A percentile compares a stretch with the other conserved stretches of the same genome.
phyloP scores from a whole-genome alignment of 257 asterid species.

The Nicotiana tabacum region DNA sequence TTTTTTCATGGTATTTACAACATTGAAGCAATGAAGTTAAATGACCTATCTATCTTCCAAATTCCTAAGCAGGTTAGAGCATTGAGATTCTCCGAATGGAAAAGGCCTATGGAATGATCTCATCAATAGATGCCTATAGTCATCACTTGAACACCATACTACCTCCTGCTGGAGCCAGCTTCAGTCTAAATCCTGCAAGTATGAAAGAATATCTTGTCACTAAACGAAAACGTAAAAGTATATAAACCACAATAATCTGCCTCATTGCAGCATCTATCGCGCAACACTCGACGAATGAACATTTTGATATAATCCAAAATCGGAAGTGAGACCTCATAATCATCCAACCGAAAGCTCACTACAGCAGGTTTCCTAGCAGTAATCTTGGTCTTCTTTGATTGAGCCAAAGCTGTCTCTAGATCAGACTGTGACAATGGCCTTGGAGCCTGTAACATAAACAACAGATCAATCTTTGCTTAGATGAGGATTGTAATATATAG shows the following conservation, averaged over 20 bases:
- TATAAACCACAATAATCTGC: background rate
- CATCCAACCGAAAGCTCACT: conserved; percentile 6
- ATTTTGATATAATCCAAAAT: background rate
- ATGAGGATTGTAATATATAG: too few species aligned
- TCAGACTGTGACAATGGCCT: conserved; percentile 23
- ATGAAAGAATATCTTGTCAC: background rate
- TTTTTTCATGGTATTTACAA: conserved; percentile 1
- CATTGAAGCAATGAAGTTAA: background rate
- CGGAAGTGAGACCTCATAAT: conserved; percentile 12
- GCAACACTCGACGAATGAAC: background rate
- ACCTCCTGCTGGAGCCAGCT: background rate
- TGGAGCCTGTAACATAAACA: conserved; percentile 16
- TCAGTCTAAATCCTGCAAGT: conserved; percentile 12
- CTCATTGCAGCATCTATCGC: background rate
- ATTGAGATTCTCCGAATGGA: background rate
- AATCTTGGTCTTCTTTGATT: conserved; percentile 14
- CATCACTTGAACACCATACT: background rate
- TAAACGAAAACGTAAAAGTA: background rate
- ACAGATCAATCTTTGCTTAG: background rate
- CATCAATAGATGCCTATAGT: background rate
- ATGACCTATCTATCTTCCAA: background rate
- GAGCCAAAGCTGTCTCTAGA: conserved; percentile 16
- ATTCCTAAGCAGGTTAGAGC: background rate
- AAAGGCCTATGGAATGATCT: background rate
- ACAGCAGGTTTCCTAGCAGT: background rate